Evolutionary conservation across 2,329 filamentous ascomycete species (phyloP), one percentile per base, ranked within the genome.

Genomic region (Xylariaceae sp.): DNA sequence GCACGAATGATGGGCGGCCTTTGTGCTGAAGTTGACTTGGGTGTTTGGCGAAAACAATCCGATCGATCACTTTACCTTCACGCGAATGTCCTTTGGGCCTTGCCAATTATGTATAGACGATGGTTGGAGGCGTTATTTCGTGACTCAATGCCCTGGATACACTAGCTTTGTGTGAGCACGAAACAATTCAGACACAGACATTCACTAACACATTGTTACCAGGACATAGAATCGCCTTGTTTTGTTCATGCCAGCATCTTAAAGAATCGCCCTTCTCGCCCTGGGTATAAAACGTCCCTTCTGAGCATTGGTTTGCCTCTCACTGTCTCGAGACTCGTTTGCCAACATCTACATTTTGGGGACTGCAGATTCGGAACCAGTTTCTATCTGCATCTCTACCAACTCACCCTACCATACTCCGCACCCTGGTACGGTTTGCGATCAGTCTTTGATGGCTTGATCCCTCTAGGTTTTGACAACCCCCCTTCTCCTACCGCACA

Each of bases 371-470:
- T 12, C 2, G 12, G n/a, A 6, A 30, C 41, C 12, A 31, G 35
- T 32, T 43, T 27, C 45, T 7, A n/a, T 41, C 30, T 31, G 19
- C 19, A 12, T 7, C 29, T 26, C 3, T 4, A 11, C n/a, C 29
- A 34, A 41, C 30, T 26, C 19, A 31, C n/a, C 19, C 41, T 32
- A 27, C 27, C 31, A 29, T n/a, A 9, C 19, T 43, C n/a, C 7
- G 44, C 19, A 6, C 26, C 9, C 32, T 6, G 19, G 42, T 53
- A 12, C 19, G 30, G 30, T 43, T 48, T 39, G 26, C 11, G 5
- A 27, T 34, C 35, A 35, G 61, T 46, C 53, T 40, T 67, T 65
- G 56, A 74, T 74, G 73, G 73, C 72, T 72, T 56, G 62, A 62
- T 68, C 63, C 56, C 65, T 68, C 47, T 74, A 74, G 66, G 65